A percentile compares a stretch with the other conserved stretches of the same genome.
These are phyloP conservation scores for Nakazawaea ishiwadae DNA, from an alignment of 805 yeast species.

Conservation along the genomic window DNA sequence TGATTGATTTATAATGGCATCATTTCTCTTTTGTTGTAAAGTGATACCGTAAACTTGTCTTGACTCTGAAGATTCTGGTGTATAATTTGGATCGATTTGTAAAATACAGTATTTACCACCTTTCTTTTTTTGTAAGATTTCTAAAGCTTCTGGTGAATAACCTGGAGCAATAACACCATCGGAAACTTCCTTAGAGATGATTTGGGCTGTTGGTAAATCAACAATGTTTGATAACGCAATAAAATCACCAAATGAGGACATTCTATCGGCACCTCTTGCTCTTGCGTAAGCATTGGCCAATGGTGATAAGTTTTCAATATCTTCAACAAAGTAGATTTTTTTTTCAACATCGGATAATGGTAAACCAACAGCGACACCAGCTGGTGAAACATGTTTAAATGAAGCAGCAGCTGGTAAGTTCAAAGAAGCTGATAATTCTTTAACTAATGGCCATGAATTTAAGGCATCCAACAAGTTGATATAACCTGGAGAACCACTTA, in stretches of 20 bases:
- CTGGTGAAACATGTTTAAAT: conserved; percentile 98
- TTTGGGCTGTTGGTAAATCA: conserved; percentile 93
- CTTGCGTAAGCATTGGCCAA: conserved; percentile 97
- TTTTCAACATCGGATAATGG: conserved; percentile 90
- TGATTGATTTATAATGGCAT: conserved; percentile 87
- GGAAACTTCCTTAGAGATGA: conserved; percentile 94
- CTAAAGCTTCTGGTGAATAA: conserved; percentile 87
- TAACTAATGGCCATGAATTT: conserved; percentile 98
- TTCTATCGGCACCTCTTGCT: conserved; percentile 99
- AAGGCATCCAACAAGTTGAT: conserved; percentile 94
- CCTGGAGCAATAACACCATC: conserved; percentile 99
- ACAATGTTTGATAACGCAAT: conserved; percentile 96
- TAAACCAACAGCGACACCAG: conserved; percentile 96
- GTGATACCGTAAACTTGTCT: conserved; percentile 96
- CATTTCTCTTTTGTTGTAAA: conserved; percentile 95
- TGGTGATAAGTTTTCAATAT: conserved; percentile 92
- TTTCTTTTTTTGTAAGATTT: conserved; percentile 84
- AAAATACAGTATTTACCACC: conserved; percentile 95
- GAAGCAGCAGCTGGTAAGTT: conserved; percentile 98
- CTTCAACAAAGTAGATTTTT: conserved; percentile 91
- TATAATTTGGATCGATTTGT: conserved; percentile 92
- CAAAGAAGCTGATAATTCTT: conserved; percentile 90
- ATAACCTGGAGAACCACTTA: conserved; percentile 96
- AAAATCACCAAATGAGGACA: conserved; percentile 98
- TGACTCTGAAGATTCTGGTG: conserved; percentile 76